Evolutionary conservation across 331 rosid genomes (phyloP).

Genomic region (Pyrus hybrid): DNA sequence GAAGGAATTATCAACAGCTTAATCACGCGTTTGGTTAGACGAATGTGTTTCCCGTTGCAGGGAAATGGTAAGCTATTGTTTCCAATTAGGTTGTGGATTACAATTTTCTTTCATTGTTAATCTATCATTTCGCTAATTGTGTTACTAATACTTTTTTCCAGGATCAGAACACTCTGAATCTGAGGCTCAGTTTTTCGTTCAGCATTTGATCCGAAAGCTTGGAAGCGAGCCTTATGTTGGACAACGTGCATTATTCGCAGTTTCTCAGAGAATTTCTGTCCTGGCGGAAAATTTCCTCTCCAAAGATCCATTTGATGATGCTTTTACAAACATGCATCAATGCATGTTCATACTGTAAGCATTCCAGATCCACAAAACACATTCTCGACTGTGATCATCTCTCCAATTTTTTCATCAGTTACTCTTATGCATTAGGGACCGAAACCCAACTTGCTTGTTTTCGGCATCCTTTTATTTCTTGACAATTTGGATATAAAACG

Average conservation of each 20-base stretch:
- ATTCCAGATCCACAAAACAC: background rate
- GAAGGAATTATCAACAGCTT: constrained; percentile 68
- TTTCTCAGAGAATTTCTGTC: constrained; percentile 62
- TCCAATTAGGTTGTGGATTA: constrained; percentile 1
- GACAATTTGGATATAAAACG: background rate
- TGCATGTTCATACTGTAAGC: constrained; percentile 79
- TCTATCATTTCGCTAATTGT: constrained; percentile 1
- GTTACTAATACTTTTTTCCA: constrained; percentile 22
- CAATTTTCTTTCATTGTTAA: background rate
- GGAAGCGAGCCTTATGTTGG: constrained; percentile 66
- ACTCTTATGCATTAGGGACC: background rate
- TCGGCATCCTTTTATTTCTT: background rate
- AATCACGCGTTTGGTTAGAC: constrained; percentile 52
- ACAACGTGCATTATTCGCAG: constrained; percentile 57
- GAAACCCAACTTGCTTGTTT: background rate
- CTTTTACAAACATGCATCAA: constrained; percentile 61
- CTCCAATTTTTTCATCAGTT: background rate
- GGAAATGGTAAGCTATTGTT: constrained; percentile 47
- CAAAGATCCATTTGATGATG: constrained; percentile 79
- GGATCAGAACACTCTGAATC: constrained; percentile 31
- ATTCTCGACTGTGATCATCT: background rate
- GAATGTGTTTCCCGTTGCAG: constrained; percentile 46
- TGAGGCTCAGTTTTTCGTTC: constrained; percentile 40
- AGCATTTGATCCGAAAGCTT: constrained; percentile 72
- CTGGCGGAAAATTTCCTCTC: constrained; percentile 75